Evolutionary conservation across 2,329 filamentous ascomycete species (phyloP).

Genomic region (Arthrobotrys pseudoclavata): DNA sequence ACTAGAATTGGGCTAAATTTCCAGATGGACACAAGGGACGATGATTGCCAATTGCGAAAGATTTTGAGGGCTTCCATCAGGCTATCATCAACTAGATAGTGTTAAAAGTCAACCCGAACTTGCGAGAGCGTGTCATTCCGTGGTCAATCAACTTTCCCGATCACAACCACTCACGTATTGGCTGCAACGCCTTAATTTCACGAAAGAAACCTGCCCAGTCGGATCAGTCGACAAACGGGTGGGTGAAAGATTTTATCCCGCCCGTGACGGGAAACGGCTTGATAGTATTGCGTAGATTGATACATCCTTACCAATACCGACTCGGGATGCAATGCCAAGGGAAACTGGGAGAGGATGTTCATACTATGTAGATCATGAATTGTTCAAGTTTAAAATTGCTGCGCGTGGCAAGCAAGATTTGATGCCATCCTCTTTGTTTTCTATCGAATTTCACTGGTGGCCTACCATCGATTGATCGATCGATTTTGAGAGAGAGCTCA

Average conservation of each 20-base stretch:
- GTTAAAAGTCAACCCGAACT: background rate
- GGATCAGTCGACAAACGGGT: conserved; percentile 39
- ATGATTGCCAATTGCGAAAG: conserved; percentile 1
- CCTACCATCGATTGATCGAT: conserved; percentile 4
- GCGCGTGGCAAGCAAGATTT: conserved; percentile 38
- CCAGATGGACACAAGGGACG: background rate
- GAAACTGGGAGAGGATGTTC: conserved; percentile 3
- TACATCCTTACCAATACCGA: conserved; percentile 23
- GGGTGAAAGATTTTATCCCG: conserved; percentile 12
- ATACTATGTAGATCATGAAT: background rate
- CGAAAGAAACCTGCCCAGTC: conserved; percentile 47
- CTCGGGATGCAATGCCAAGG: conserved; percentile 30
- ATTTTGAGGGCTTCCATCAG: conserved; percentile 25
- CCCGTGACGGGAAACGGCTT: conserved; percentile 39
- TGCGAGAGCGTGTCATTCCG: conserved; percentile 9
- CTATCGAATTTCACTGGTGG: conserved; percentile 19
- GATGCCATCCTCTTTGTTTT: conserved; percentile 19
- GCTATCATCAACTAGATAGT: conserved; percentile 9
- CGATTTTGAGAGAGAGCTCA: conserved; percentile 28
- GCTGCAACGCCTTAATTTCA: conserved; percentile 31
- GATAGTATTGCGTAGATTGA: conserved; percentile 46
- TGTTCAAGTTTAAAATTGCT: conserved; percentile 37
- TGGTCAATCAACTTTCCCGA: conserved; percentile 8
- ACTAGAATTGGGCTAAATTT: conserved; percentile 9
- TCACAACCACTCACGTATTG: conserved; percentile 1